A percentile compares a stretch with the other conserved stretches of the same genome.
These are phyloP conservation scores for Cryptococcus floricola DNA, from an alignment of 1,284 basidiomycete species.

Conservation along the genomic window DNA sequence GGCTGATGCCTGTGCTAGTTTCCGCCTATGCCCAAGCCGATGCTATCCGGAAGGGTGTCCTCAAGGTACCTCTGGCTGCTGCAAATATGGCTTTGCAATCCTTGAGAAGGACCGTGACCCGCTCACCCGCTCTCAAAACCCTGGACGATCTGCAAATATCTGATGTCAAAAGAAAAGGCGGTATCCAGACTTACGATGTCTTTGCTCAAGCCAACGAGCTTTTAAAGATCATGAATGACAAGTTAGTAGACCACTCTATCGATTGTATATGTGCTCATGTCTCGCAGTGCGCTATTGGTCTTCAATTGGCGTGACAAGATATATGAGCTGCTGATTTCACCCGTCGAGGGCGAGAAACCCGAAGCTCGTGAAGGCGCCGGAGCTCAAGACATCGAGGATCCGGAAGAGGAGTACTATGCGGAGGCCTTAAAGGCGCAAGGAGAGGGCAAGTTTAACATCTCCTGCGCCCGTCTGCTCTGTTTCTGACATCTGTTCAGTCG, in stretches of 20 bases:
- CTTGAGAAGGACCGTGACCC: conserved; percentile 11
- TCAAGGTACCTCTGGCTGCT: conserved; percentile 27
- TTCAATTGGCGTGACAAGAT: conserved; percentile 42
- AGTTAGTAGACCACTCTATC: conserved; percentile 20
- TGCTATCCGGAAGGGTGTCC: conserved; percentile 35
- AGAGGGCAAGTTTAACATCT: conserved; percentile 21
- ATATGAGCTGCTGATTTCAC: conserved; percentile 27
- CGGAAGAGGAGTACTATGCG: conserved; percentile 45
- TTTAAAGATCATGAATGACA: conserved; percentile 42
- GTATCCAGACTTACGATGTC: conserved; percentile 22
- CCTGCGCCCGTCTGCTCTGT: background rate
- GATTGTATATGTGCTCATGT: background rate
- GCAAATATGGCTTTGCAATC: conserved; percentile 23
- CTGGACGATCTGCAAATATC: conserved; percentile 27
- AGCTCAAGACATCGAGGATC: conserved; percentile 27
- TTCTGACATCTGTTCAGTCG: conserved; percentile 23
- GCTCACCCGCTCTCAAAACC: conserved; percentile 7
- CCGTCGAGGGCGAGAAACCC: conserved; percentile 31
- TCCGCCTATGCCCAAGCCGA: conserved; percentile 35
- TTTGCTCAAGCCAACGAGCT: conserved; percentile 30
- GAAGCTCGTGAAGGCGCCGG: conserved; percentile 18
- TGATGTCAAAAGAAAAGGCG: conserved; percentile 17
- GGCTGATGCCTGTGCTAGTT: conserved; percentile 13
- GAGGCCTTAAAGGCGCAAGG: conserved; percentile 44
- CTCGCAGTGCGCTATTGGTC: conserved; percentile 33